A percentile compares a stretch with the other conserved stretches of the same genome.
Conservation (phyloP, 306 rosid species). For the Trichosanthes cucumerina region DNA sequence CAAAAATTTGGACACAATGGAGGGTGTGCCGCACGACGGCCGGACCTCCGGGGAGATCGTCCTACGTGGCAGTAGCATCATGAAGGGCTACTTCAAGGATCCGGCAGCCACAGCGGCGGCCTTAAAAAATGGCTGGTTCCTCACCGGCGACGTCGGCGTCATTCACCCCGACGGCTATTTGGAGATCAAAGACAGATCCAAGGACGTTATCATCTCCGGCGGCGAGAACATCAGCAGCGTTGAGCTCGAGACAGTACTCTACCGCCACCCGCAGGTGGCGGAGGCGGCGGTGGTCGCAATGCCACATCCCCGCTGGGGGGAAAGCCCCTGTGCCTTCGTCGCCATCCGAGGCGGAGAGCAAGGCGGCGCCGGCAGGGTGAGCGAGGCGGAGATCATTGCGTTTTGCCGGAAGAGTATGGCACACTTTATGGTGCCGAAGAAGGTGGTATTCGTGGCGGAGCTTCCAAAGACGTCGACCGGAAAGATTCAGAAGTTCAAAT, state of each 20-base stretch:
- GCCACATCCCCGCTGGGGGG: constrained; percentile 88
- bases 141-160: constrained; percentile 78
- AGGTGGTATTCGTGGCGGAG: constrained; percentile 52
- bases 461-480: constrained; percentile 55
- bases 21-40: constrained; percentile 58
- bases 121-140: constrained; percentile 67
- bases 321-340: constrained; percentile 81
- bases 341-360: constrained; percentile 19
- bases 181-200: constrained; percentile 79
- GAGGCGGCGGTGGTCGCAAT: constrained; percentile 95
- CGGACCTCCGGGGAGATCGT: constrained; percentile 72
- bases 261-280: constrained; percentile 47
- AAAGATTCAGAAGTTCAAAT: constrained; percentile 46
- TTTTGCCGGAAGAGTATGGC: constrained; percentile 46
- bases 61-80: constrained; percentile 62
- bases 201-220: constrained; percentile 86
- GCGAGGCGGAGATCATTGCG: constrained; percentile 40
- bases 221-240: constrained; percentile 91
- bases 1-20: constrained; percentile 51
- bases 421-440: constrained; percentile 62
- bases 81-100: constrained; percentile 84
- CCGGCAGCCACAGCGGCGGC: constrained; percentile 31
- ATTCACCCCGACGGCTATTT: constrained; percentile 73
- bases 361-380: background rate
- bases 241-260: constrained; percentile 53